Percentiles rank a stretch among this genome's conserved stretches.
These are phyloP conservation scores for Nakazawaea laoshanensis DNA, from an alignment of 805 yeast species.

Conservation along the genomic window DNA sequence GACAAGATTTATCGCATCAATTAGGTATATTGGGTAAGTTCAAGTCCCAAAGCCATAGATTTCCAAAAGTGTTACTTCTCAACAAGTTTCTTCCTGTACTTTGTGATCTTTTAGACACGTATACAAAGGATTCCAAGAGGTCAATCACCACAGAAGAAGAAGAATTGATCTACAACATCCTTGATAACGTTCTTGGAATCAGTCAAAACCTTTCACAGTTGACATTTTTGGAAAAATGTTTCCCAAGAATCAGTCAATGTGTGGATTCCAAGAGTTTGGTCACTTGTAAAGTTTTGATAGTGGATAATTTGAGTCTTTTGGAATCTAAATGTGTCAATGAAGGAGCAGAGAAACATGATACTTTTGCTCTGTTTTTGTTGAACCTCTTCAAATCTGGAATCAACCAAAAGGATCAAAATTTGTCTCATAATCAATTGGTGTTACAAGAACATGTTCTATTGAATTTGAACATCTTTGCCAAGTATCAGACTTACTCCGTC, in stretches of 20 bases:
- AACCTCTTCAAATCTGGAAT: conserved; percentile 24
- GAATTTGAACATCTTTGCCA: conserved; percentile 19
- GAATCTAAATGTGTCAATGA: conserved; percentile 19
- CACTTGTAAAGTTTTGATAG: conserved; percentile 20
- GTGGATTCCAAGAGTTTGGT: conserved; percentile 17
- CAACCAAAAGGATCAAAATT: conserved; percentile 10
- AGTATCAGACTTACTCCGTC: conserved; percentile 35
- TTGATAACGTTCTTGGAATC: conserved; percentile 51
- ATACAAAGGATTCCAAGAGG: conserved; percentile 20
- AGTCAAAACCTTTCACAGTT: conserved; percentile 65
- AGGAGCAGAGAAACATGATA: conserved; percentile 13
- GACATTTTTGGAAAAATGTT: conserved; percentile 66
- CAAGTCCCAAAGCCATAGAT: conserved; percentile 40
- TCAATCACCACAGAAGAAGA: conserved; percentile 20
- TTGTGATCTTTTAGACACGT: conserved; percentile 38
- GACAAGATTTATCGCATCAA: conserved; percentile 62
- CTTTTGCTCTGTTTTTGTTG: conserved; percentile 20
- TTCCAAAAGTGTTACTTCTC: conserved; percentile 48
- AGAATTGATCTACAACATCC: conserved; percentile 33
- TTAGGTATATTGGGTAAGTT: conserved; percentile 61
- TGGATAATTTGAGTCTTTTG: conserved; percentile 20
- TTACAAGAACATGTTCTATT: conserved; percentile 25
- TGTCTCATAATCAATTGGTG: conserved; percentile 14
- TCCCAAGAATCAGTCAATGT: conserved; percentile 31
- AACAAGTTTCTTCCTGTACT: conserved; percentile 72